These are phyloP conservation scores for Blastobotrys malaysiensis DNA, from an alignment of 1,139 yeast species.

Conservation along the genomic window DNA sequence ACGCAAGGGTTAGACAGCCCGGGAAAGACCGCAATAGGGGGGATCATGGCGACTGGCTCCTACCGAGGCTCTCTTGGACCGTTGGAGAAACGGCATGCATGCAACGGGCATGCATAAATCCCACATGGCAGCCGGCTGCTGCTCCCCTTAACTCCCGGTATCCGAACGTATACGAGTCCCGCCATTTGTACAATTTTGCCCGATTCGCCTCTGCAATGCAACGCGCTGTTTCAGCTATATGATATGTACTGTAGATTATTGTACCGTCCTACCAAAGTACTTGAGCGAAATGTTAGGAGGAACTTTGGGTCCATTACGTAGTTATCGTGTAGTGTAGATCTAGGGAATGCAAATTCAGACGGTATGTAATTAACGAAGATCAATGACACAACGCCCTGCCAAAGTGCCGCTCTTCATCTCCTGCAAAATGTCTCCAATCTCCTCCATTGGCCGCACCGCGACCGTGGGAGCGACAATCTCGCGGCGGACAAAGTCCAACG, in stretches of 20 bases:
- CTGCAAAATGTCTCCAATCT: conserved; percentile 50
- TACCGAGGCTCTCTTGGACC: neutral
- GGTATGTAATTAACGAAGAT: conserved; percentile 21
- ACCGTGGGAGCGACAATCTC: conserved; percentile 61
- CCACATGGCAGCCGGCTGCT: neutral
- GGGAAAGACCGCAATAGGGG: neutral
- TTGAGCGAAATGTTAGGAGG: too few species aligned
- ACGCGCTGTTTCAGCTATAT: neutral
- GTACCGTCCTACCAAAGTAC: too few species aligned
- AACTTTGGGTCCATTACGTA: too few species aligned
- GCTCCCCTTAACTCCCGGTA: neutral
- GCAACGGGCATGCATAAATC: neutral
- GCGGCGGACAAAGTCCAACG: conserved; percentile 58
- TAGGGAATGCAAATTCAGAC: too few species aligned
- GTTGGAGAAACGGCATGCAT: neutral
- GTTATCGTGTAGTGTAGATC: too few species aligned
- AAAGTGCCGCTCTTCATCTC: conserved; percentile 61
- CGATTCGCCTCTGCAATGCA: neutral
- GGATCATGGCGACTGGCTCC: neutral
- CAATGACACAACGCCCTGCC: conserved; percentile 62
- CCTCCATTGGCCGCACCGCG: conserved; percentile 54
- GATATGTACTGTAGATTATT: too few species aligned
- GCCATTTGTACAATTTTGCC: neutral
- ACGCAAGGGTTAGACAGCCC: neutral
- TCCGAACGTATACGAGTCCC: neutral